Evolutionary conservation across 768 basidiomycete genomes (phyloP), one percentile per base, ranked within the genome.

Genomic region (Russula olivacea): DNA sequence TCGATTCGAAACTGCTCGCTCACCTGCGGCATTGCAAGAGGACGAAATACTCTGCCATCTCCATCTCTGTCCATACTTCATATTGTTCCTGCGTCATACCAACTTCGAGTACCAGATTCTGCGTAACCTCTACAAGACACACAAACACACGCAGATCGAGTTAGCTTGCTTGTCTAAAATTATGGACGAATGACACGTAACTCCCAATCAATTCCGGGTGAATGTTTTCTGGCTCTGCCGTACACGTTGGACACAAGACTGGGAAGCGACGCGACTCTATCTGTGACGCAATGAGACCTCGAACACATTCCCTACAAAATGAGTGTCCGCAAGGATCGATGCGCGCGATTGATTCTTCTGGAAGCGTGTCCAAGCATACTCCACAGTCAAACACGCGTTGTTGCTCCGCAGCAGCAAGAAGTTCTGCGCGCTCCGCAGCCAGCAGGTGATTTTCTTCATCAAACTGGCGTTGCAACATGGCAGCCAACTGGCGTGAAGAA

Each of bases 161-260:
- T 25, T 11, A 21, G 45, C 21, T 4, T 23, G 19, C 12, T 7
- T 7, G 25, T 9, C 25, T 10, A 28, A 11, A 47, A 49, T 49
- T 23, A 56, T 12, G 30, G 15, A 30, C 15, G 14, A 50, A 23
- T 11, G 34, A 8, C 52, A 63, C 74, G 64, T 70, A 25, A 77
- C 78, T 74, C 45, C 72, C 71, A 28, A 75, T 74, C 11, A 72
- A 67, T 17, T 56, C 54, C 17, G 53, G 17, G 23, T 32, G 45
- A n/a, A 12, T 38, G 21, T 34, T 58, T 58, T 21, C 21, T 41
- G 32, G 69, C 52, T 17, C 70, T 19, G 75, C 70, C 19, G 74
- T 73, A 64, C 87, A 88, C 38, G 78, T 68, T 1, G 86, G 87
- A 70, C 86, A 88, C 12, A 79, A 68, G 25, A 88, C 81, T 2